Percentiles rank a stretch among this genome's conserved stretches.
phyloP scores from a whole-genome alignment of 2,329 filamentous ascomycete species.

The Elsinoe batatas region DNA sequence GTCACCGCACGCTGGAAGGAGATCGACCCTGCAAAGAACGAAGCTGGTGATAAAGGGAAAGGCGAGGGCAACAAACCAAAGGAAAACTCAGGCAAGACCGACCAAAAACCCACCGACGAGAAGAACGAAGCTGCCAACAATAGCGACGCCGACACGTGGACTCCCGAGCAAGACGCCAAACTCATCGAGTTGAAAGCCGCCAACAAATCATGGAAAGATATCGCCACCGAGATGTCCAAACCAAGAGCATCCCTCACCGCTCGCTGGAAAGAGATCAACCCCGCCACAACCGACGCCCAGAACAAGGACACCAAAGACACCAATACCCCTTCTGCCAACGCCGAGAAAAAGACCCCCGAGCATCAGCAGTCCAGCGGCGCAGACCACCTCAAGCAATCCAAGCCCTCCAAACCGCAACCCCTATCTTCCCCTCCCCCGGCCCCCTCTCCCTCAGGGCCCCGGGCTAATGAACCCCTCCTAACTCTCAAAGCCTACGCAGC shows the following conservation, averaged over 20 bases:
- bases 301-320: conserved; percentile 9
- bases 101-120: too few relatives aligned
- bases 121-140: conserved; percentile 9
- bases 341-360: conserved; percentile 4
- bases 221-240: conserved; percentile 26
- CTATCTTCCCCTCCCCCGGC: neutral
- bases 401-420: neutral
- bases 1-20: conserved; percentile 26
- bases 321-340: conserved; percentile 11
- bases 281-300: neutral
- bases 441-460: neutral
- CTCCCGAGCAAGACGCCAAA: conserved; percentile 32
- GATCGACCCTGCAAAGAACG: conserved; percentile 25
- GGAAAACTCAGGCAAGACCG: neutral
- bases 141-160: conserved; percentile 17
- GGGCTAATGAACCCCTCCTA: conserved; percentile 13
- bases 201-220: conserved; percentile 25
- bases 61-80: conserved; percentile 12
- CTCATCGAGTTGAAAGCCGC: conserved; percentile 29
- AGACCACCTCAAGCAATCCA: neutral
- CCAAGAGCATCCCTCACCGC: conserved; percentile 16
- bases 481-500: conserved; percentile 16
- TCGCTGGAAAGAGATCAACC: conserved; percentile 21
- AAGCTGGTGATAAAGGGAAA: conserved; percentile 6
- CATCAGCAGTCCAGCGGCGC: neutral